A percentile compares a stretch with the other conserved stretches of the same genome.
Evolutionary conservation across 164 flowering plant genomes (phyloP).

Genomic region (Amborella trichopoda): DNA sequence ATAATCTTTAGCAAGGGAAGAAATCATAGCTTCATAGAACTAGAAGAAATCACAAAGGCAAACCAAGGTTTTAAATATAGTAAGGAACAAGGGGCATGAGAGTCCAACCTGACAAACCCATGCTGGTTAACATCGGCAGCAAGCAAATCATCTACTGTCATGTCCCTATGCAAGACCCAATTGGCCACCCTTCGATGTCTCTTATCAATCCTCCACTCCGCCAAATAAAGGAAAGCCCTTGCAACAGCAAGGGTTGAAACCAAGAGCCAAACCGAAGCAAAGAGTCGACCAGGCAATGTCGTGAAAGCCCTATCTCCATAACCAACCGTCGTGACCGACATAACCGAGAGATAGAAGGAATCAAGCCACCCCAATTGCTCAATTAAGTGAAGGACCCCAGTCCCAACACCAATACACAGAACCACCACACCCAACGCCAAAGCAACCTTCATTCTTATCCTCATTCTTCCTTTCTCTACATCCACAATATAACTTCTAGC

Average conservation of each 20-base stretch:
- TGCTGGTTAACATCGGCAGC: slow-evolving; percentile 90
- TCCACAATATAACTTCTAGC: slow-evolving; percentile 40
- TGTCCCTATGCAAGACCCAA: slow-evolving; percentile 77
- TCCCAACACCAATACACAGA: slow-evolving; percentile 76
- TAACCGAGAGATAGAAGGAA: slow-evolving; percentile 89
- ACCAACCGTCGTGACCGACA: slow-evolving; percentile 97
- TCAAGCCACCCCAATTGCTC: slow-evolving; percentile 83
- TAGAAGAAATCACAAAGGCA: too few species aligned
- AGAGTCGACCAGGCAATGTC: slow-evolving; percentile 60
- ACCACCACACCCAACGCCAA: slow-evolving; percentile 88
- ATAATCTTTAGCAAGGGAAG: too few species aligned
- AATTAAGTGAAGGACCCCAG: slow-evolving; percentile 63
- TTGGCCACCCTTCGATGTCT: slow-evolving; percentile 76
- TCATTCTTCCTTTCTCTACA: slow-evolving; percentile 93
- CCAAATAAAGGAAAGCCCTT: slow-evolving; percentile 79
- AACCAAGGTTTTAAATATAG: too few species aligned
- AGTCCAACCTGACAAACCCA: slow-evolving; percentile 85
- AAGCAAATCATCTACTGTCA: slow-evolving; percentile 84
- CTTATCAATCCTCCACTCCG: slow-evolving; percentile 90
- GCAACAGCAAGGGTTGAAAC: slow-evolving; percentile 94
- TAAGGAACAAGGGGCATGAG: too few species aligned
- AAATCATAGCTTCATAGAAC: too few species aligned
- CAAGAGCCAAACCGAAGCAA: slow-evolving; percentile 89
- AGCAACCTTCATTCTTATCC: slow-evolving; percentile 87
- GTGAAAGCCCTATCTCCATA: slow-evolving; percentile 80